Evolutionary conservation across 1,139 yeast species (phyloP).

Genomic region (Debaryomyces udenii): DNA sequence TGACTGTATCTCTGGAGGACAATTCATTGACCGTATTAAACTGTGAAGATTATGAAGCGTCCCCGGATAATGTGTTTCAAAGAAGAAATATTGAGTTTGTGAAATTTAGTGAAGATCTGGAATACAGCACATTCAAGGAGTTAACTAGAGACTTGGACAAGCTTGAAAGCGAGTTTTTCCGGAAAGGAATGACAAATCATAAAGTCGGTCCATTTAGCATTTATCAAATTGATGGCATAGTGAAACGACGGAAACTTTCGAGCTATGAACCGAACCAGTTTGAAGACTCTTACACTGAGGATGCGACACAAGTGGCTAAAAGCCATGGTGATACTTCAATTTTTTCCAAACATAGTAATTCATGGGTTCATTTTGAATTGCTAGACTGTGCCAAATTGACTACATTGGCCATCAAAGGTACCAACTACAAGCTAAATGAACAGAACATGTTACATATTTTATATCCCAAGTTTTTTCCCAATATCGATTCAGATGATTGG

Average conservation of each 20-base stretch:
- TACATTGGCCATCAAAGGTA: conserved; percentile 47
- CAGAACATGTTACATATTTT: conserved; percentile 51
- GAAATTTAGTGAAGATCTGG: conserved; percentile 35
- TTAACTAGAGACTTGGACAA: conserved; percentile 29
- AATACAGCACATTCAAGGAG: conserved; percentile 35
- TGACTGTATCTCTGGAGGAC: conserved; percentile 25
- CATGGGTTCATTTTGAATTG: conserved; percentile 42
- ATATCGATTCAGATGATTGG: conserved; percentile 50
- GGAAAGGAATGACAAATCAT: conserved; percentile 11
- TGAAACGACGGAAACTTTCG: conserved; percentile 3
- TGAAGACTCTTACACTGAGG: neutral
- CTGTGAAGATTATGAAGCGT: conserved; percentile 23
- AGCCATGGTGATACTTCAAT: conserved; percentile 14
- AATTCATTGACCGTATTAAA: conserved; percentile 25
- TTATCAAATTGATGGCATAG: conserved; percentile 12
- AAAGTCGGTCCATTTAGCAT: conserved; percentile 41
- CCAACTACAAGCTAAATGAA: conserved; percentile 39
- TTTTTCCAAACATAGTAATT: conserved; percentile 26
- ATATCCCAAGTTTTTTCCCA: conserved; percentile 51
- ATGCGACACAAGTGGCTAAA: neutral
- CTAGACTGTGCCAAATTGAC: conserved; percentile 44
- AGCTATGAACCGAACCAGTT: neutral
- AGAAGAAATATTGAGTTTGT: conserved; percentile 42
- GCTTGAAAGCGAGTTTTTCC: conserved; percentile 24
- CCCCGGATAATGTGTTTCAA: conserved; percentile 31